Base-by-base conservation (phyloP, 2,329 filamentous ascomycete species). In the Aspergillus ibericus region DNA sequence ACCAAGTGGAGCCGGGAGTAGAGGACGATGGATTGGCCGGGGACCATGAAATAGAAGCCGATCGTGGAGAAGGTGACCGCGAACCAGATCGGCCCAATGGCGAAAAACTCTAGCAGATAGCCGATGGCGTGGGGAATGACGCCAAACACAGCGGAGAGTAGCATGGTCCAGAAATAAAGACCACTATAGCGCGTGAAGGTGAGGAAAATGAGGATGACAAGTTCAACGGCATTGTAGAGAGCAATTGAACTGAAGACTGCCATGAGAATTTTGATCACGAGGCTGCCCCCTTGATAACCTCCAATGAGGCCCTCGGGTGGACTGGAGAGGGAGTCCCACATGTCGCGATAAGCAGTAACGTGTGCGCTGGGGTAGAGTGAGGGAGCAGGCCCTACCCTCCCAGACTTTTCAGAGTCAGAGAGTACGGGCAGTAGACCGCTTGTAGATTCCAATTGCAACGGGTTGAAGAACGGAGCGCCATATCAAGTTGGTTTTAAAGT, bases 1-100 rank as follows among this genome's bases (percentile, higher is more conserved):
- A 88, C 77, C 8, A 88, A 75, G 65, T 87, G 84, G 1, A 88
- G 78, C 7, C 85, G 80, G 0, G 85, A 87, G 75, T 84, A 88
- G 1, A 88, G 75, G 0, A 88, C 85, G n/a, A 87, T 64, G 0
- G 82, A 83, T 67, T 86, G 83, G 1, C 84, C 85, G 2, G 84
- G 84, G 1, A 88, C 81, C 83, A 87, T 86, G 6, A 77, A 64
- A 61, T 82, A 82, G 78, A 85, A 83, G 10, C 83, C 85, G 59
- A 87, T 64, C 5, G 77, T 78, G 36, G 81, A 74, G 2, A 81
- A 60, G 7, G 77, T 72, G 20, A 77, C 68, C 4, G 68, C 68
- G 16, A 75, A 54, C 69, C 76, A 78, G 22, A 70, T 25, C 22
- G 65, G 74, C 5, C 70, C 72, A 44, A 72, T 63, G 13, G 59